Evolutionary conservation across 768 basidiomycete species (phyloP), one percentile per base, ranked within the genome.

Genomic region (Obba rivulosa): DNA sequence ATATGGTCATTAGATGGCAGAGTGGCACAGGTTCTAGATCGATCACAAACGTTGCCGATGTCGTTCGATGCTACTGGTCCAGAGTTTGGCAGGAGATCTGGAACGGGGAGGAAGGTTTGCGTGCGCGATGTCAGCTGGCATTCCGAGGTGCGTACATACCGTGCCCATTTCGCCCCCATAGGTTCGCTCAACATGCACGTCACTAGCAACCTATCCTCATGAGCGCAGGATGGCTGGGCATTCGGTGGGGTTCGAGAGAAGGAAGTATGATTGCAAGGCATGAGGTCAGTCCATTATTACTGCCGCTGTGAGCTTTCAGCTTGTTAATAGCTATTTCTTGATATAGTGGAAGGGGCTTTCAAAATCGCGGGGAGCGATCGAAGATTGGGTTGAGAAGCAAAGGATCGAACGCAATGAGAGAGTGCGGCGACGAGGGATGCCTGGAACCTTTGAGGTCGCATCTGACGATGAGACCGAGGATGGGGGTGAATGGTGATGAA

Each of bases 111-210:
- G 38, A 60, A 59, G 10, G 71, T 73, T 21, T 89, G 87, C 53
- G 93, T 97, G 3, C 82, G 95, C 37, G 95, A 98, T 61, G 92
- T 97, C 52, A 87, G 87, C 62, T 99, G 96, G 96, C 92, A 92
- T 64, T 81, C 87, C 25, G 79, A 80, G 73, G 87, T 86, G 64
- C 34, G 63, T 31, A 23, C 34, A 28, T 35, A 31, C 28, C 7
- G 28, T 5, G 13, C 28, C 28, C 28, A 5, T 31, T 5, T 5
- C 13, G 28, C 5, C 5, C 41, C 53, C 17, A 39, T 21, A 17
- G 20, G 4, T 18, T 25, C 5, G 43, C 43, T n/a, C 22, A 20
- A 25, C 31, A 14, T 14, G 28, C 52, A 53, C n/a, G 53, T 20
- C 14, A 7, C 18, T 62, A 87, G 80, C 85, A 94, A 73, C 93